Percentiles rank a stretch among this genome's conserved stretches.
Conservation (phyloP, 352 stramenopile genomes). For the Pythium vanterpoolii region DNA sequence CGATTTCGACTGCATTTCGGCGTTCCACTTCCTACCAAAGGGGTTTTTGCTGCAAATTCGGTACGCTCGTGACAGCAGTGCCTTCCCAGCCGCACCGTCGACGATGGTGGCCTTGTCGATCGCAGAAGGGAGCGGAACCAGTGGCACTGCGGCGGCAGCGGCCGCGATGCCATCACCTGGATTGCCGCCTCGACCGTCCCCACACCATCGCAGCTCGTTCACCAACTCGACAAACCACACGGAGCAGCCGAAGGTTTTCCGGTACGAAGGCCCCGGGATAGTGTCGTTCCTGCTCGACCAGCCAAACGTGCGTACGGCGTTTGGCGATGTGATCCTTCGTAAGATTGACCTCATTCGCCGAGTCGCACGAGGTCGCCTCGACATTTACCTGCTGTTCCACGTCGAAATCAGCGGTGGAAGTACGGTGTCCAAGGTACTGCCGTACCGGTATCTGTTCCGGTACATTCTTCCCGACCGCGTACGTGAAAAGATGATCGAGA, state of each 20-base stretch:
- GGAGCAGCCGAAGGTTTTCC: constrained; percentile 42
- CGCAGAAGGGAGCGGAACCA: not conserved
- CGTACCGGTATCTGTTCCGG: constrained; percentile 70
- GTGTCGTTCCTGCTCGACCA: constrained; percentile 69
- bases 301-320: constrained; percentile 60
- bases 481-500: constrained; percentile 56
- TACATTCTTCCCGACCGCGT: constrained; percentile 66
- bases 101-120: constrained; percentile 6
- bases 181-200: constrained; percentile 11
- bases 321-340: constrained; percentile 77
- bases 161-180: not conserved
- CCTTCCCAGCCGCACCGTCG: constrained; percentile 38
- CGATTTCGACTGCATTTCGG: constrained; percentile 83
- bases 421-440: constrained; percentile 43
- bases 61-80: constrained; percentile 45
- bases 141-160: not conserved
- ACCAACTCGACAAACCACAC: not conserved
- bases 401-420: constrained; percentile 44
- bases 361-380: constrained; percentile 40
- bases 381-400: constrained; percentile 80
- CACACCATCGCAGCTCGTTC: constrained; percentile 22
- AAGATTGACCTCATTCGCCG: constrained; percentile 80
- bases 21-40: constrained; percentile 59
- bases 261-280: constrained; percentile 65
- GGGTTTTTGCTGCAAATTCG: constrained; percentile 60